Evolutionary conservation across 148 eudicot species (phyloP), one percentile per base, ranked within the genome.

Genomic region (Cornus florida): DNA sequence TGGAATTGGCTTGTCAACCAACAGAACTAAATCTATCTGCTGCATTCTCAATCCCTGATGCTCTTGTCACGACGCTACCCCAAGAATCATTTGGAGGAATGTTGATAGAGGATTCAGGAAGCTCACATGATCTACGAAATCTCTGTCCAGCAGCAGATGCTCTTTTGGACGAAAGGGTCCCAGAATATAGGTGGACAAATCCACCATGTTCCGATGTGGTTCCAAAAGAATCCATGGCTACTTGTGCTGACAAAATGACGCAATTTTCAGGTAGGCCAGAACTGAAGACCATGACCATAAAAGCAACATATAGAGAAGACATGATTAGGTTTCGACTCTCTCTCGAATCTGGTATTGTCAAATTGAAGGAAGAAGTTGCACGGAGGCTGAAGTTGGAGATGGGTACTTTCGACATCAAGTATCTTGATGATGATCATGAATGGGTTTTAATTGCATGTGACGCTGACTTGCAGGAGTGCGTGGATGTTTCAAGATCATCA

Each of bases 361-460:
- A 83, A 74, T 71, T 94, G 71, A 89, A 75, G 65, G 95, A 94
- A 68, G 95, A 92, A 80, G 92, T 92, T 67, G 87, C 92, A 11
- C 91, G 86, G 83, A 90, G 98, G 87, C 78, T 94, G 67, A 90
- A 91, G 78, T 78, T 94, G 14, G 97, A 91, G 81, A 84, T 86
- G 43, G 98, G 94, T 43, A 90, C 91, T 10, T 92, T 91, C 19
- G 93, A 92, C 83, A 87, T 94, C 24, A 94, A 92, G 88, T 91
- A 94, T 83, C 84, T 91, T 13, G 98, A 94, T 60, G 97, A 94
- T 24, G 98, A 94, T 79, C 91, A 90, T 13, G 95, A 94, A 76
- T 89, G 91, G 93, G 94, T 92, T 69, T 67, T 86, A 33, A 88
- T 94, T 10, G 89, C 87, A 28, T 94, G 95, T 43, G 92, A 94